phyloP scores from a whole-genome alignment of 1,139 yeast genomes.

The Nadsonia commutata region DNA sequence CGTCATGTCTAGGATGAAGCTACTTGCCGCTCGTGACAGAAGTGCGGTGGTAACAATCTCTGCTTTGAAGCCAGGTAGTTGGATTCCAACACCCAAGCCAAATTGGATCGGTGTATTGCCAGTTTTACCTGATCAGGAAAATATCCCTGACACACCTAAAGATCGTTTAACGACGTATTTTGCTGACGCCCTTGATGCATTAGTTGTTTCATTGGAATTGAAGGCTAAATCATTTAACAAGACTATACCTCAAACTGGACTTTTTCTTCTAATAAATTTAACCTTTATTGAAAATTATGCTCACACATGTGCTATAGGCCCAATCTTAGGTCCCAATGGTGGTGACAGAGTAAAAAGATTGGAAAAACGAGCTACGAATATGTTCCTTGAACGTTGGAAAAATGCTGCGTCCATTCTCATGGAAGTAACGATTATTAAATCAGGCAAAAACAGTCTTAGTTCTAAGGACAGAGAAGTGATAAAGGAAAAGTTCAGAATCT shows the following conservation, averaged over 20 bases:
- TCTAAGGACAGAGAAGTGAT: conserved; percentile 67
- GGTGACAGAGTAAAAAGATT: conserved; percentile 50
- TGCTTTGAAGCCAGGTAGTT: conserved; percentile 41
- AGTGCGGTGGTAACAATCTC: conserved; percentile 41
- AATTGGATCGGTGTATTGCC: conserved; percentile 15
- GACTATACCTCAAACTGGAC: conserved; percentile 36
- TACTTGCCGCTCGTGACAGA: conserved; percentile 45
- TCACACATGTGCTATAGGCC: conserved; percentile 42
- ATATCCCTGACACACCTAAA: conserved; percentile 29
- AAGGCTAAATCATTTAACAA: conserved; percentile 32
- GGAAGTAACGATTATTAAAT: conserved; percentile 24
- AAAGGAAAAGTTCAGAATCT: conserved; percentile 70
- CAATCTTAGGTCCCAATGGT: conserved; percentile 50
- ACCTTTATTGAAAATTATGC: conserved; percentile 63
- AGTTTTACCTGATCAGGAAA: conserved; percentile 7
- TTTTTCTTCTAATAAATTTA: conserved; percentile 55
- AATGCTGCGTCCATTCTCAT: conserved; percentile 60
- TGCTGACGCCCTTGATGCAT: conserved; percentile 63
- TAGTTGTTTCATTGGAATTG: conserved; percentile 44
- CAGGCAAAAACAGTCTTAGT: conserved; percentile 15
- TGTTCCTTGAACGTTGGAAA: conserved; percentile 76
- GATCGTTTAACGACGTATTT: conserved; percentile 48
- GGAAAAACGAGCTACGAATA: conserved; percentile 59
- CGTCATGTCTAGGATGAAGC: conserved; percentile 45
- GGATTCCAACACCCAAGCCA: conserved; percentile 41